These are phyloP conservation scores for Sutorius eximius DNA, from an alignment of 1,284 basidiomycete genomes.

Conservation along the genomic window DNA sequence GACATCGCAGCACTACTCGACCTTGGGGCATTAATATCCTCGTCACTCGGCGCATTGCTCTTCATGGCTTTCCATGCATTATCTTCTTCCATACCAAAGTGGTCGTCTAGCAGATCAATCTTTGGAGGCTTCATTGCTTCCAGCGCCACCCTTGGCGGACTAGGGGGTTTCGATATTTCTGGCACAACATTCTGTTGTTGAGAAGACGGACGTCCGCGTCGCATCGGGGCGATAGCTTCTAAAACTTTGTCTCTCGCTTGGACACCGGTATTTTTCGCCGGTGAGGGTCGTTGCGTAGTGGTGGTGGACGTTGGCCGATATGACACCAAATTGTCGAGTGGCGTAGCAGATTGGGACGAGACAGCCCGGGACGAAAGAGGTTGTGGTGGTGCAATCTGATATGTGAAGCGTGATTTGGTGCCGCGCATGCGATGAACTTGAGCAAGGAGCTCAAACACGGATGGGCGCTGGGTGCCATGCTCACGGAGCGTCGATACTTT, in stretches of 20 bases:
- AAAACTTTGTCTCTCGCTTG: constrained; percentile 72
- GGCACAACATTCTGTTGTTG: constrained; percentile 35
- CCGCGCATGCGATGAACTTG: constrained; percentile 81
- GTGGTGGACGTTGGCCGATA: constrained; percentile 35
- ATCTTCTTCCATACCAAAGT: constrained; percentile 51
- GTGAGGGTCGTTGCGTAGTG: constrained; percentile 22
- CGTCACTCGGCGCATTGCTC: constrained; percentile 11
- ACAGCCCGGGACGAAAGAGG: constrained; percentile 45
- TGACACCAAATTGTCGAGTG: constrained; percentile 41
- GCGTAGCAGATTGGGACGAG: constrained; percentile 26
- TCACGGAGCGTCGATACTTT: constrained; percentile 86
- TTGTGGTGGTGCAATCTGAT: constrained; percentile 53
- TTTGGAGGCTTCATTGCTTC: constrained; percentile 27
- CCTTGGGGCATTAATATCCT: constrained; percentile 36
- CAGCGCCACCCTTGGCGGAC: constrained; percentile 37
- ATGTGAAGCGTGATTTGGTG: constrained; percentile 77
- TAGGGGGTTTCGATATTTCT: constrained; percentile 38
- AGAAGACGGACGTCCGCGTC: constrained; percentile 61
- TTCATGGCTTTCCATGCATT: constrained; percentile 51
- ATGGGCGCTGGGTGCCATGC: constrained; percentile 79
- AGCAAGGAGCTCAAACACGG: constrained; percentile 77
- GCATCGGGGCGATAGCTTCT: constrained; percentile 76
- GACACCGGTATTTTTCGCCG: constrained; percentile 43
- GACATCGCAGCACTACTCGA: constrained; percentile 37
- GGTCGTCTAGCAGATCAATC: constrained; percentile 41